phyloP scores from a whole-genome alignment of 768 basidiomycete species.

The Brasilioporus rufonigricans region DNA sequence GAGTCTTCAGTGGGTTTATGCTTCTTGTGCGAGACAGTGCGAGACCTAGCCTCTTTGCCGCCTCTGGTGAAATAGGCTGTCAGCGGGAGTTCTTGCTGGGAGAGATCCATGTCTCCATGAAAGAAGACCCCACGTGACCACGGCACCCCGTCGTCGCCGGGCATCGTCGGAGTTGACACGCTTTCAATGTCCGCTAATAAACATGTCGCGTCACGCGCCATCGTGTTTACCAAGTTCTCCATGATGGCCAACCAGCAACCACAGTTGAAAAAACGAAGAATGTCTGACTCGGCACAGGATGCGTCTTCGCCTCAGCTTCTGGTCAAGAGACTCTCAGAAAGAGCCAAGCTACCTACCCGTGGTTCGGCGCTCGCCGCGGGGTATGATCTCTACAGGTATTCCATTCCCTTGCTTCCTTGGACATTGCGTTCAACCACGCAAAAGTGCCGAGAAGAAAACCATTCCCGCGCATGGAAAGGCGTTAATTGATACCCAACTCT shows the following conservation, averaged over 20 bases:
- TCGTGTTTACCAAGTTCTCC: background rate
- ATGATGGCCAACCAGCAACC: conserved; percentile 30
- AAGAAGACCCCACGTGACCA: too few relatives aligned
- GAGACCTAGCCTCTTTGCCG: conserved; percentile 11
- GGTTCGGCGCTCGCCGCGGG: conserved; percentile 88
- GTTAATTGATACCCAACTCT: conserved; percentile 85
- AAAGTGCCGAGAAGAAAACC: conserved; percentile 78
- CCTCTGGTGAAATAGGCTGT: conserved; percentile 26
- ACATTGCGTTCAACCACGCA: background rate
- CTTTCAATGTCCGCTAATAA: conserved; percentile 31
- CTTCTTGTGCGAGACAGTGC: conserved; percentile 1
- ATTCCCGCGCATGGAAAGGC: conserved; percentile 92
- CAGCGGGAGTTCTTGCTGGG: conserved; percentile 33
- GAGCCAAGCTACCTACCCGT: conserved; percentile 80
- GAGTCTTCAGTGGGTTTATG: background rate
- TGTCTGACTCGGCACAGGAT: conserved; percentile 40
- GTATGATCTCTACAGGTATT: conserved; percentile 90
- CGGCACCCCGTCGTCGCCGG: too few relatives aligned
- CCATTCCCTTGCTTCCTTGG: background rate
- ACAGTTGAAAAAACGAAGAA: conserved; percentile 58
- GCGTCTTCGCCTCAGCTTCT: conserved; percentile 56
- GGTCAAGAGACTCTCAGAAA: conserved; percentile 81
- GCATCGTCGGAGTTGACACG: conserved; percentile 40
- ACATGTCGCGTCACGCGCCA: conserved; percentile 23
- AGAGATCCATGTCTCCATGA: conserved; percentile 27